phyloP scores from a whole-genome alignment of 2,329 filamentous ascomycete species.

The Pseudogymnoascus sp. region DNA sequence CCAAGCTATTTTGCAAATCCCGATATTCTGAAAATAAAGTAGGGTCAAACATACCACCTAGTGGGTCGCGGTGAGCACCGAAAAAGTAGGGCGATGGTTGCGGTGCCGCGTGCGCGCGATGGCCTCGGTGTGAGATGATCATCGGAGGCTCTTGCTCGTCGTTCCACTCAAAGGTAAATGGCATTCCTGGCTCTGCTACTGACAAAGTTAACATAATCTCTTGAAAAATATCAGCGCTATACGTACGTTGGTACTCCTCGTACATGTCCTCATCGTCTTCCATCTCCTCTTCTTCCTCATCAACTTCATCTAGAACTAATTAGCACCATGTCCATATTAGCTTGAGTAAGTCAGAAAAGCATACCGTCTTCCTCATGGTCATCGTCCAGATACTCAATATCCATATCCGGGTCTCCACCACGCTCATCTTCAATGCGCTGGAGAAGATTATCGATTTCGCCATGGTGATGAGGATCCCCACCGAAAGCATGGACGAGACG shows the following conservation, averaged over 20 bases:
- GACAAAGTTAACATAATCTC: constrained; percentile 1
- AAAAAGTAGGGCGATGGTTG: constrained; percentile 54
- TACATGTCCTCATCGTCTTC: constrained; percentile 60
- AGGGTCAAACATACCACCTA: constrained; percentile 38
- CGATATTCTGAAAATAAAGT: not conserved
- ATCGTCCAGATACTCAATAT: constrained; percentile 44
- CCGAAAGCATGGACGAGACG: constrained; percentile 48
- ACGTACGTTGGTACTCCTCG: constrained; percentile 51
- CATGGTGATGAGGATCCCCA: constrained; percentile 22
- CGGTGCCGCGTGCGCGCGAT: constrained; percentile 44
- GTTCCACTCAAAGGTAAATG: constrained; percentile 47
- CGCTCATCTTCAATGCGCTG: constrained; percentile 37
- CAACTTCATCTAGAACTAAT: constrained; percentile 33
- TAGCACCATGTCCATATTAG: not conserved
- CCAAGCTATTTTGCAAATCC: not conserved
- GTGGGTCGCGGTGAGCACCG: constrained; percentile 45
- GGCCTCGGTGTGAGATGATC: constrained; percentile 35
- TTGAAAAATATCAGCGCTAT: not conserved
- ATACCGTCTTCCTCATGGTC: constrained; percentile 52
- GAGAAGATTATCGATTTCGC: constrained; percentile 31
- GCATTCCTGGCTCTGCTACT: constrained; percentile 34
- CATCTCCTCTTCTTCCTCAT: constrained; percentile 61
- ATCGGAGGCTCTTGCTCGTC: constrained; percentile 44
- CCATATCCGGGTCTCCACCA: constrained; percentile 39
- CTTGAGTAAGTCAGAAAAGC: constrained; percentile 10